These are phyloP conservation scores for Selaginella tamariscina DNA, from an alignment of 75 land plant species.

Conservation along the genomic window DNA sequence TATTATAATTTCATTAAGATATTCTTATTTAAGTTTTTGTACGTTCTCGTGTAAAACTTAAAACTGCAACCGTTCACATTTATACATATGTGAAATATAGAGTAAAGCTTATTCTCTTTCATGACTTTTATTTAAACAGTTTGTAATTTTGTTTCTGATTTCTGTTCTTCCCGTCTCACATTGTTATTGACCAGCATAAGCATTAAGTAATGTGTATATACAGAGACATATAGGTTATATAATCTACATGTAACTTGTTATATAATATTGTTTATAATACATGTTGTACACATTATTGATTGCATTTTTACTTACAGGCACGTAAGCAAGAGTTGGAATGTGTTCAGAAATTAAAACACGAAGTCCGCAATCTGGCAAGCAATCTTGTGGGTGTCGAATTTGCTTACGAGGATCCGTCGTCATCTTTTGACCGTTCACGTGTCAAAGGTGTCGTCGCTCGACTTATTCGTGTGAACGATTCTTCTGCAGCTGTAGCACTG, in stretches of 20 bases:
- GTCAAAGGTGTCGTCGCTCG: constrained; percentile 98
- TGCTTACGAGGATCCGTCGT: constrained; percentile 54
- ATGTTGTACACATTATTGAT: background rate
- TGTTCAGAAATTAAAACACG: constrained; percentile 65
- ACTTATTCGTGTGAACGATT: constrained; percentile 82
- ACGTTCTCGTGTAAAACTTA: no score
- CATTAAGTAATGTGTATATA: background rate
- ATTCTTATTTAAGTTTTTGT: no score
- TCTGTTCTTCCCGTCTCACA: no score
- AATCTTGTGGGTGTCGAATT: constrained; percentile 66
- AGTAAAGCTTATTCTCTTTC: no score
- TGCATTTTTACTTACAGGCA: constrained; percentile 28
- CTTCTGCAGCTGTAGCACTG: constrained; percentile 72
- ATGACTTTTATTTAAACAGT: no score
- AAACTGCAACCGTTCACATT: no score
- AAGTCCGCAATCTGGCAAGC: constrained; percentile 52
- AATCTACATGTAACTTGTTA: no score
- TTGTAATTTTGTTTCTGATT: no score
- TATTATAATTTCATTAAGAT: no score
- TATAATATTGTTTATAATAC: no score
- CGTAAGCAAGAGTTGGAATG: constrained; percentile 46
- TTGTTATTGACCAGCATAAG: background rate
- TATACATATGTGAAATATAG: no score
- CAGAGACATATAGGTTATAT: no score
- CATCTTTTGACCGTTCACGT: constrained; percentile 75